A percentile compares a stretch with the other conserved stretches of the same genome.
These are phyloP conservation scores for Euphorbia peplus DNA, from an alignment of 345 rosid species.

Conservation along the genomic window DNA sequence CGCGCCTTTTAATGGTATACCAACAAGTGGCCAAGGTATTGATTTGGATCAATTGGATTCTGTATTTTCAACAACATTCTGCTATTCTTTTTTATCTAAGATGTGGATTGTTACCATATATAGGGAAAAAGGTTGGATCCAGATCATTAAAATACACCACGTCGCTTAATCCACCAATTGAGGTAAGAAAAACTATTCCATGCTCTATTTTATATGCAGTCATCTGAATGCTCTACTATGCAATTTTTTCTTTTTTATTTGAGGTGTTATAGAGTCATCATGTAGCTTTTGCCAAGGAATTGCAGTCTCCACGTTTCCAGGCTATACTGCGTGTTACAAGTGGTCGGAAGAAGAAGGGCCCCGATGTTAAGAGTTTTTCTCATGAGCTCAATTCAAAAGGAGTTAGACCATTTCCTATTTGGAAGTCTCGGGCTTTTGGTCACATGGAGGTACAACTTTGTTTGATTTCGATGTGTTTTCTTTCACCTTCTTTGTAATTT, in stretches of 20 bases:
- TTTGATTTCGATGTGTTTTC: not conserved
- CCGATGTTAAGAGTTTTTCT: constrained; percentile 92
- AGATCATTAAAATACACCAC: constrained; percentile 54
- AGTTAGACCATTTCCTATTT: constrained; percentile 80
- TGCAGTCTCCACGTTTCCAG: constrained; percentile 83
- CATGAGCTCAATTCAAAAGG: constrained; percentile 98
- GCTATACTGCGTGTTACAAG: constrained; percentile 81
- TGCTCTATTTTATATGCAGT: not conserved
- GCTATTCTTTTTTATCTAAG: not conserved
- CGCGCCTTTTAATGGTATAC: constrained; percentile 2
- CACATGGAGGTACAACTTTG: constrained; percentile 68
- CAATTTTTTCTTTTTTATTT: not conserved
- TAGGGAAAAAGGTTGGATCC: constrained; percentile 64
- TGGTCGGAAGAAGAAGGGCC: constrained; percentile 74
- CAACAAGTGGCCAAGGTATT: not conserved
- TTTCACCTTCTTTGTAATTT: not conserved
- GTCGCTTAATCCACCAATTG: constrained; percentile 49
- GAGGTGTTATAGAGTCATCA: constrained; percentile 43
- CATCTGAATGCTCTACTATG: too few relatives aligned
- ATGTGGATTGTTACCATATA: not conserved
- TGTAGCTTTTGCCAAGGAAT: constrained; percentile 66
- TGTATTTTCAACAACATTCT: not conserved
- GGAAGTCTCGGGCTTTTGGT: constrained; percentile 81
- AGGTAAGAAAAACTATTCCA: constrained; percentile 41
- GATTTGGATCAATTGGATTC: not conserved